A percentile compares a stretch with the other conserved stretches of the same genome.
These are phyloP conservation scores for Peronospora destructor DNA, from an alignment of 352 stramenopile genomes.

Conservation along the genomic window DNA sequence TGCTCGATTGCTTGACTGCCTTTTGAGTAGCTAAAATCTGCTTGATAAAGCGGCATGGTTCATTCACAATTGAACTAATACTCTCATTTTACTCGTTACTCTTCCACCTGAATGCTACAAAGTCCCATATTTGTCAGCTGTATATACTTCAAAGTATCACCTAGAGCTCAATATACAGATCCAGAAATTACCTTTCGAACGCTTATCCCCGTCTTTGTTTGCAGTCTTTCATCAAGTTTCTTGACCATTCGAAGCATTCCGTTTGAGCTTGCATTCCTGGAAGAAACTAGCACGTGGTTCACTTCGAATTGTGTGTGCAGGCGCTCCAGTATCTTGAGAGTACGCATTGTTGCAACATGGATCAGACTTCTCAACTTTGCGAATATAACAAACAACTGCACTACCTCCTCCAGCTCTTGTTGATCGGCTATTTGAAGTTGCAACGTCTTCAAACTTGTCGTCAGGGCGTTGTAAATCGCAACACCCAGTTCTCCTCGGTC, in stretches of 20 bases:
- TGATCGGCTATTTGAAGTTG: constrained; percentile 37
- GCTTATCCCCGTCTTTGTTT: constrained; percentile 45
- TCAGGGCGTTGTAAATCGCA: constrained; percentile 67
- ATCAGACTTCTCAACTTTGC: constrained; percentile 2
- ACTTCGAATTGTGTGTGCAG: constrained; percentile 69
- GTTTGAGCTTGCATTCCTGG: constrained; percentile 53
- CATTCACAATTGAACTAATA: not conserved
- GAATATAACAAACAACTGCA: not conserved
- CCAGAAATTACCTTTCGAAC: constrained; percentile 52
- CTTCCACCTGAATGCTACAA: constrained; percentile 39
- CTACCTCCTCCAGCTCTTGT: constrained; percentile 46
- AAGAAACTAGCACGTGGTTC: constrained; percentile 58
- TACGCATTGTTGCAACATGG: not conserved
- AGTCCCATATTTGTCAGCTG: constrained; percentile 5
- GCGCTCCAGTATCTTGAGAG: constrained; percentile 42
- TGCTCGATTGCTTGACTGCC: constrained; percentile 63
- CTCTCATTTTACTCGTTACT: not conserved
- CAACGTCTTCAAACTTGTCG: constrained; percentile 58
- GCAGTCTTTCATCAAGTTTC: constrained; percentile 38
- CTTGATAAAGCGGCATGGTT: not conserved
- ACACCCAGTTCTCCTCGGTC: constrained; percentile 61
- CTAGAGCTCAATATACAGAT: not conserved
- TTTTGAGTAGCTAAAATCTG: constrained; percentile 77
- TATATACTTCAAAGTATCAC: not conserved
- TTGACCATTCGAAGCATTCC: constrained; percentile 68